Base-by-base conservation (phyloP, 305 asterid genomes). In the Solanum hybrid region DNA sequence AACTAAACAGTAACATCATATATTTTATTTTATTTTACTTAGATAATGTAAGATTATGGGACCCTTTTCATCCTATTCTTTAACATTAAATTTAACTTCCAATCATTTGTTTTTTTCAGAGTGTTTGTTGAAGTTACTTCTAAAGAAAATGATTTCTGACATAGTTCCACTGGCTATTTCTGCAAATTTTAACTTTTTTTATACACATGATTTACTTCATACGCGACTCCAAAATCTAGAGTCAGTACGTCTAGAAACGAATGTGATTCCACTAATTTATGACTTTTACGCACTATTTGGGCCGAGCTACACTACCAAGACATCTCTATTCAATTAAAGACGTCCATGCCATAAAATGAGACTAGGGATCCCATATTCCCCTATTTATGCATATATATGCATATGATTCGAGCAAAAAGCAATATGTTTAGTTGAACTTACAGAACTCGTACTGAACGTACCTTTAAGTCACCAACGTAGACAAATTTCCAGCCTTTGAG, bases 401-500 rank as follows among this genome's bases (percentile, higher is more conserved):
- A 29, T 29, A 29, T 6, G 12, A 16, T 75, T 29, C 2, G 79
- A 75, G 7, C 37, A 73, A 9, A 31, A 75, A 75, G n/a, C 38
- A 75, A 75, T 31, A 75, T 75, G 6, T 14, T 73, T 27, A 14
- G 79, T 29, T 73, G 37, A 73, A 14, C 79, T 29, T 73, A 29
- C 24, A 75, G 38, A 29, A 7, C 79, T 31, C 13, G 7, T 16
- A 4, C 17, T 69, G 14, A 75, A 16, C 35, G n/a, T 88, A 88
- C 88, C 90, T 88, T 80, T 10, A 88, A 56, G 24, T 89, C 86
- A 84, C 32, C 90, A 72, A 89, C 14, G 12, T 89, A 89, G 35
- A 89, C 66, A 24, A 89, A 89, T 85, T 85, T 89, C 90, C 90
- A 89, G 37, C 90, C 90, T 89, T 78, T 85, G 4, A 88, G 90